Evolutionary conservation across 495 filamentous ascomycete species (phyloP), one percentile per base, ranked within the genome.

Genomic region (Podospora pseudocomata): DNA sequence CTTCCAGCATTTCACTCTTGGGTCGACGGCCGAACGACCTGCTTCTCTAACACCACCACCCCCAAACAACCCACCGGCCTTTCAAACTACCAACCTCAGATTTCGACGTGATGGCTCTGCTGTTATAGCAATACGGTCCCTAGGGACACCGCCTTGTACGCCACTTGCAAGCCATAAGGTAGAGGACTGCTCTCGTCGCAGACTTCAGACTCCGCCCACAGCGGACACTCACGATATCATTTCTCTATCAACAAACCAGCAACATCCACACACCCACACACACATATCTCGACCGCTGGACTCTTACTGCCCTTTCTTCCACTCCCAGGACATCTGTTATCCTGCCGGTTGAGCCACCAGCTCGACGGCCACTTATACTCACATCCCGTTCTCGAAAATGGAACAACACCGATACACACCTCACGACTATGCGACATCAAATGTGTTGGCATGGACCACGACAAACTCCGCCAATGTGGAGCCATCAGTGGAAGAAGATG

Each of bases 81-180:
- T 69, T 32, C 71, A 55, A 72, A 66, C 61, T 63, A 44, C 54
- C n/a, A 64, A 54, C 65, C 28, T 44, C 16, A 30, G 34, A 30
- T 26, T 26, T 62, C 67, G 62, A 77, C 65, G 15, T 49, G 20
- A 86, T 86, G 84, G 72, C 73, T 70, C 68, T 76, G 58, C 75
- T 70, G 68, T 87, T 86, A 87, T 87, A 87, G 82, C 85, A 77
- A 74, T 69, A 76, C 83, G 77, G 83, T 86, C 83, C 83, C 74
- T 82, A 85, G 83, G 84, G 84, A 85, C 84, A 80, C 72, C 73
- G 71, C 64, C 66, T 75, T 70, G 65, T 69, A 68, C 71, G 68
- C 68, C 74, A 67, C 70, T 66, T 67, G 75, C 73, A 70, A 71
- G 75, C 63, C 49, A 61, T 54, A 64, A 67, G 66, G 67, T 49